Evolutionary conservation across 1,284 basidiomycete species (phyloP), one percentile per base, ranked within the genome.

Genomic region (Sporisorium graminicola): DNA sequence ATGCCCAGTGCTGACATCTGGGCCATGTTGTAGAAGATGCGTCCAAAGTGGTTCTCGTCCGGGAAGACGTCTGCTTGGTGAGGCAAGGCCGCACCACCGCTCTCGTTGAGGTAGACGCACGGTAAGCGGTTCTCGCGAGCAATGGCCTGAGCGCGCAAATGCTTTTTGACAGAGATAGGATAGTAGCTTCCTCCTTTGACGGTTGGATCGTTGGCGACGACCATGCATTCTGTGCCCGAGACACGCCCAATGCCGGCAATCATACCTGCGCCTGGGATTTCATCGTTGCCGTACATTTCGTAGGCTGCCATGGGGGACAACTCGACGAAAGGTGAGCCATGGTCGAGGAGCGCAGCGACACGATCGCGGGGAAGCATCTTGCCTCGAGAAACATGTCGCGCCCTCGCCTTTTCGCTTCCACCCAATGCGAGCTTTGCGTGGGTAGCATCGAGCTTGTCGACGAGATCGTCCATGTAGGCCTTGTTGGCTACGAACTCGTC

Each of bases 11-110:
- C 93, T 54, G 93, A 95, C 92, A 96, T 91, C 87, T 93, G 92
- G 1, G 92, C 94, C 94, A 96, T 97, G 83, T 98, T 97, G 86
- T 95, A 97, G 87, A 98, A 98, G 85, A 98, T 97, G 14, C 94
- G 90, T 10, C 95, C 95, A 83, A 98, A 98, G 86, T 98, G 94
- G 80, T 96, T 92, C 82, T 91, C 92, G 87, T 94, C 94, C 10
- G 93, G 93, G 85, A 94, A 94, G 7, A 91, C 94, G 83, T 95
- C 93, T 1, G 94, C 92, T 87, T 98, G 95, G 86, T 94, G 91
- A 0, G 95, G 95, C 50, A 98, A 88, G 1, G 94, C 94, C 20
- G 95, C 95, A 52, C 95, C 95, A 65, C 95, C 95, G 29, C 93
- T 94, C 86, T 97, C 95, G 74, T 96, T 94, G 67, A 97, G 89